Evolutionary conservation across 495 filamentous ascomycete genomes (phyloP).

Genomic region (Cladorrhinum samala): DNA sequence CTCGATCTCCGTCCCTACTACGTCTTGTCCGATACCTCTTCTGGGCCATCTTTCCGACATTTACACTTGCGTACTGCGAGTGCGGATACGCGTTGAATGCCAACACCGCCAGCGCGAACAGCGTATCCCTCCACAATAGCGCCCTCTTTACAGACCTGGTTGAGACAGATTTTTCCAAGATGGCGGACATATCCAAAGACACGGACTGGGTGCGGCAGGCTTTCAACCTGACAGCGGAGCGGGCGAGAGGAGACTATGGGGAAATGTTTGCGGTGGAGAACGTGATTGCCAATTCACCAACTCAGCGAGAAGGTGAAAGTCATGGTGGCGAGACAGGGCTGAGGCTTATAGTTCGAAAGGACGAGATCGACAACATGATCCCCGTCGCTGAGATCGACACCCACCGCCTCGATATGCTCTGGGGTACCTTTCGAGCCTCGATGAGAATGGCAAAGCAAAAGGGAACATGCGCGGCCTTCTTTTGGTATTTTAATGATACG

Average conservation of each 20-base stretch:
- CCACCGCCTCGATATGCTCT: conserved; percentile 50
- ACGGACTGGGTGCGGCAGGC: conserved; percentile 58
- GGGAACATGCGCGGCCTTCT: conserved; percentile 72
- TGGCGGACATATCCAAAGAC: conserved; percentile 33
- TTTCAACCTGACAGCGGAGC: conserved; percentile 51
- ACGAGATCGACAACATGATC: conserved; percentile 44
- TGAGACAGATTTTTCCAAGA: conserved; percentile 61
- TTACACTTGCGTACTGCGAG: conserved; percentile 51
- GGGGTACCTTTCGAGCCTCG: conserved; percentile 59
- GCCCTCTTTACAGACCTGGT: conserved; percentile 59
- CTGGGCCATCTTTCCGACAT: conserved; percentile 1
- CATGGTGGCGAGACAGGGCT: conserved; percentile 35
- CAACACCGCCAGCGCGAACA: conserved; percentile 31
- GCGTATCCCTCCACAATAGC: conserved; percentile 23
- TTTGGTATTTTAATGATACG: conserved; percentile 74
- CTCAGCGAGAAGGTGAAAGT: conserved; percentile 29
- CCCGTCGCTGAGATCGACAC: conserved; percentile 56
- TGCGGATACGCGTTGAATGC: conserved; percentile 54
- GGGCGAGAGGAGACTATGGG: conserved; percentile 57
- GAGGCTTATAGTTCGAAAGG: conserved; percentile 51
- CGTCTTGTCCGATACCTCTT: conserved; percentile 11
- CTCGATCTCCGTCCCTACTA: neutral
- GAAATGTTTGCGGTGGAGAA: conserved; percentile 52
- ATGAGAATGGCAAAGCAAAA: conserved; percentile 52
- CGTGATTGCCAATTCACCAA: conserved; percentile 47